phyloP scores from a whole-genome alignment of 2,329 filamentous ascomycete genomes.

The Lecanosticta acicola region DNA sequence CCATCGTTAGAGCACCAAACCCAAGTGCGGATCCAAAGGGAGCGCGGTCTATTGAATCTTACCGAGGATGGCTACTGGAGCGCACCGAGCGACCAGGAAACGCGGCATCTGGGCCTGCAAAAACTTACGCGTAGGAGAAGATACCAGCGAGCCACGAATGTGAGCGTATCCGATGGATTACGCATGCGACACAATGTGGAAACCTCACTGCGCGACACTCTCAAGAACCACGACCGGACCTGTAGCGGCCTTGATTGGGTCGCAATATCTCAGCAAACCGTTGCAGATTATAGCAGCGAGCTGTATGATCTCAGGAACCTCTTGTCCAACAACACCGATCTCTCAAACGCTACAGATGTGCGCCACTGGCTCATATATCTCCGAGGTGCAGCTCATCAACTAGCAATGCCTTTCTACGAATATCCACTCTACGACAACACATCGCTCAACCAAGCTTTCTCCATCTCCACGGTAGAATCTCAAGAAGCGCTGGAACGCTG shows the following conservation, averaged over 20 bases:
- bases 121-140: slow-evolving; percentile 20
- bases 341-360: slow-evolving; percentile 12
- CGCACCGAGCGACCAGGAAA: slow-evolving; percentile 19
- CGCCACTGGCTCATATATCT: slow-evolving; percentile 5
- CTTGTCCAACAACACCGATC: slow-evolving; percentile 17
- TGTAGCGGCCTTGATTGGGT: slow-evolving; percentile 42
- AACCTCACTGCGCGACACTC: slow-evolving; percentile 12
- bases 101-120: slow-evolving; percentile 33
- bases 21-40: slow-evolving; percentile 29
- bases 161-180: slow-evolving; percentile 20
- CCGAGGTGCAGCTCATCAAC: slow-evolving; percentile 39
- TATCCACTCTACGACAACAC: slow-evolving; percentile 34
- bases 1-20: slow-evolving; percentile 32
- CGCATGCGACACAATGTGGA: slow-evolving; percentile 22
- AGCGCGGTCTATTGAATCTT: slow-evolving; percentile 39
- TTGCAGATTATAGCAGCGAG: slow-evolving; percentile 36
- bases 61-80: slow-evolving; percentile 40
- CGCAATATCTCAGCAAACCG: slow-evolving; percentile 39
- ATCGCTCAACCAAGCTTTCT: slow-evolving; percentile 29
- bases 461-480: slow-evolving; percentile 31
- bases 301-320: slow-evolving; percentile 29
- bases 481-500: slow-evolving; percentile 40
- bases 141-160: slow-evolving; percentile 17
- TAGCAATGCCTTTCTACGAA: slow-evolving; percentile 43
- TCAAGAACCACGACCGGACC: slow-evolving; percentile 2